phyloP scores from a whole-genome alignment of 768 basidiomycete genomes.

The Mycena metata region DNA sequence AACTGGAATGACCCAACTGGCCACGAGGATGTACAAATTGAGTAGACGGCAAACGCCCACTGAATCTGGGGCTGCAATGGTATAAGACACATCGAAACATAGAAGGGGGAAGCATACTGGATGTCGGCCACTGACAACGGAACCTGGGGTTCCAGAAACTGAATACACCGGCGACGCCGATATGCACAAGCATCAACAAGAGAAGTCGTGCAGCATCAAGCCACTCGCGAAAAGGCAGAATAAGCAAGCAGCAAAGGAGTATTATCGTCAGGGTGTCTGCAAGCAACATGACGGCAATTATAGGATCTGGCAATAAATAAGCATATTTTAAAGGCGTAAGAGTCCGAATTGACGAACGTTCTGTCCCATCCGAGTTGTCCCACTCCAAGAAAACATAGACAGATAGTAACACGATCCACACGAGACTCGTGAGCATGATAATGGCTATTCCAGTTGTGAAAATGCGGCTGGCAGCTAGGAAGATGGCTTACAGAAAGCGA shows the following conservation, averaged over 20 bases:
- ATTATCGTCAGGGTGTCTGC: slow-evolving; percentile 57
- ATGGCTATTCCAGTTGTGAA: slow-evolving; percentile 49
- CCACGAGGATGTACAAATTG: slow-evolving; percentile 61
- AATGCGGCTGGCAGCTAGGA: neutral
- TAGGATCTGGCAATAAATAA: slow-evolving; percentile 50
- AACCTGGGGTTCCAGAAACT: slow-evolving; percentile 58
- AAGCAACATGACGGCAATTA: slow-evolving; percentile 61
- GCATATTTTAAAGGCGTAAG: neutral
- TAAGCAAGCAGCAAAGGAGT: slow-evolving; percentile 48
- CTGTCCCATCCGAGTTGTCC: slow-evolving; percentile 57
- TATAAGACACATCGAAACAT: neutral
- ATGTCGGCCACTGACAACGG: slow-evolving; percentile 59
- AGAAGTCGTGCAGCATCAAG: slow-evolving; percentile 65
- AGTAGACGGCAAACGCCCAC: slow-evolving; percentile 62
- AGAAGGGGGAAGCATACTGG: slow-evolving; percentile 49
- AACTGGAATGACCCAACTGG: slow-evolving; percentile 67
- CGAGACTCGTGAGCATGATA: slow-evolving; percentile 58
- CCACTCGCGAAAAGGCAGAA: slow-evolving; percentile 61
- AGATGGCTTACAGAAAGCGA: slow-evolving; percentile 32
- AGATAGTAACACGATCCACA: slow-evolving; percentile 64
- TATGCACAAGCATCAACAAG: slow-evolving; percentile 60
- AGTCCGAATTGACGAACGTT: slow-evolving; percentile 54
- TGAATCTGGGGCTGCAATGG: slow-evolving; percentile 52
- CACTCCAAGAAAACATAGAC: slow-evolving; percentile 62
- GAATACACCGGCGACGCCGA: slow-evolving; percentile 59